phyloP scores from a whole-genome alignment of 306 rosid genomes.

The Morella rubra region DNA sequence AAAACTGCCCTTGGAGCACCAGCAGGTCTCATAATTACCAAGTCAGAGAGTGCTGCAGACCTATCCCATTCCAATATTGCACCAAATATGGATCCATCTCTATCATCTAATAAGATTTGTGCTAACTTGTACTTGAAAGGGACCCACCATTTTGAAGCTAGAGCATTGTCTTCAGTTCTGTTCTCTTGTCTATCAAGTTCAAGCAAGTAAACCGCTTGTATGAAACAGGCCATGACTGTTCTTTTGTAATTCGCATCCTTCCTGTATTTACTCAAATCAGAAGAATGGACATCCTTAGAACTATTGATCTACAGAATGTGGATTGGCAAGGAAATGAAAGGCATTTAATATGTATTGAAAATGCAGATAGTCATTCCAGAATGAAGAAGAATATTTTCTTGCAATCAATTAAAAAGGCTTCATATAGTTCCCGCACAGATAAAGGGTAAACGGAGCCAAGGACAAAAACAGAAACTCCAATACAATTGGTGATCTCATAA shows the following conservation, averaged over 20 bases:
- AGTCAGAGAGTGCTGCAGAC: constrained; percentile 66
- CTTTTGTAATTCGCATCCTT: constrained; percentile 71
- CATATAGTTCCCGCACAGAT: too few species aligned
- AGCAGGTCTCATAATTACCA: constrained; percentile 66
- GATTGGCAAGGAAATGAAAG: constrained; percentile 1
- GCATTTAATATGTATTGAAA: background rate
- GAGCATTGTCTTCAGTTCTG: constrained; percentile 52
- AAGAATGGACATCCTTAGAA: constrained; percentile 5
- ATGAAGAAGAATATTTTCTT: too few species aligned
- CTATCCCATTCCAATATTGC: constrained; percentile 92
- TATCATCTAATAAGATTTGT: constrained; percentile 63
- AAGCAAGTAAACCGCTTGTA: constrained; percentile 88
- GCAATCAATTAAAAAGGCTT: background rate
- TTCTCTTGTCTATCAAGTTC: constrained; percentile 92
- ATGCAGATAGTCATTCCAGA: background rate
- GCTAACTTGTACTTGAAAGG: constrained; percentile 85
- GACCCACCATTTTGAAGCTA: constrained; percentile 95
- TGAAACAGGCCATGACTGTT: constrained; percentile 86
- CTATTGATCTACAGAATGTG: background rate
- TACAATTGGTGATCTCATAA: background rate
- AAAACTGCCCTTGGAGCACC: constrained; percentile 88
- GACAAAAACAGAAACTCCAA: background rate
- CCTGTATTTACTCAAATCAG: constrained; percentile 46
- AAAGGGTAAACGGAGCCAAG: too few species aligned
- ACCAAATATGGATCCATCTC: constrained; percentile 93